Base-by-base conservation (phyloP, 768 basidiomycete genomes). In the Artomyces pyxidatus region DNA sequence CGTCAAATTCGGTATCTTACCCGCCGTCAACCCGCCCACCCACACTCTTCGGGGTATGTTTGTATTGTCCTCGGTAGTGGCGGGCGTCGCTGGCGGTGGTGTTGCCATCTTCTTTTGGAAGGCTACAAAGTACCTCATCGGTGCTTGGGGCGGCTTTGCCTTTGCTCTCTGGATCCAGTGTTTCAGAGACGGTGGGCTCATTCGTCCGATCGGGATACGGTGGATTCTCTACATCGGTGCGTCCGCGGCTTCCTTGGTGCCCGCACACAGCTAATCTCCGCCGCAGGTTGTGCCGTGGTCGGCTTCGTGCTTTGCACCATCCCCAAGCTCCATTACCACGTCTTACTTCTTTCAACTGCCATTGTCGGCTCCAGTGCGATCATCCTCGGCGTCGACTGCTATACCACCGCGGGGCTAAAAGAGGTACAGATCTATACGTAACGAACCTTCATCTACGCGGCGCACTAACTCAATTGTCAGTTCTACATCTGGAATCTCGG, bases 401-500 rank as follows among this genome's bases (percentile, higher is more conserved):
- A 81, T 65, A 88, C 91, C 2, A 86, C 88, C 16, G 89, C 87
- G 6, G 88, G 88, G 19, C 75, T 97, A 46, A 97, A 97, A 71
- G 93, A 96, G 80, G 91, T 87, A 56, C n/a, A n/a, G n/a, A n/a
- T n/a, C n/a, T n/a, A n/a, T n/a, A n/a, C n/a, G n/a, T 57, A 68
- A 68, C 21, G 21, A 1, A 3, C 32, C 16, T 14, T 42, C 30
- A 41, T 27, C 29, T 48, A 50, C 19, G 35, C 17, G 19, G 30
- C 23, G 27, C 35, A 28, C 22, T 17, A 23, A 25, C 22, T 43
- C 37, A 49, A 52, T 59, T 43, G 58, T 52, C 50, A 95, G 89
- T 96, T 96, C 68, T 97, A 96, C 67, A 72, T 96, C 44, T 96
- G 88, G 83, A 98, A 96, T 63, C 71, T 98, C 45, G 95, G 95